A percentile compares a stretch with the other conserved stretches of the same genome.
Evolutionary conservation across 192 early-diverging fungal genomes (phyloP).

Genomic region (Backusella tuberculispora): DNA sequence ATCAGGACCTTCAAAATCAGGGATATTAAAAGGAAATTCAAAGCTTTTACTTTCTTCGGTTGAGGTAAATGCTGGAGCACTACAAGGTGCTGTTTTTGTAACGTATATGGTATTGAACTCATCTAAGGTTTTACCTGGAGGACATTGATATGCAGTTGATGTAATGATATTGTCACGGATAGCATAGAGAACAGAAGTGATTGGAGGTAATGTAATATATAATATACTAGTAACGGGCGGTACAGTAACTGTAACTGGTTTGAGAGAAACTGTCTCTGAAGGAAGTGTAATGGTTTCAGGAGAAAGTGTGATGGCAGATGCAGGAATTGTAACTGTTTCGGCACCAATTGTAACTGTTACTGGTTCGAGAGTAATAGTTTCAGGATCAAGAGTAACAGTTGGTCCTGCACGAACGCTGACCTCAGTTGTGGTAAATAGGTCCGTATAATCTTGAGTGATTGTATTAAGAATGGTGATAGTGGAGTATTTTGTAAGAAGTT

Average conservation of each 20-base stretch:
- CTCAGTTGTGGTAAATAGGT: background rate
- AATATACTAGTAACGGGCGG: background rate
- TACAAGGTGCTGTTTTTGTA: no score
- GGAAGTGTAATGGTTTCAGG: background rate
- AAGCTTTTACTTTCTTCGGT: background rate
- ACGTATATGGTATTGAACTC: no score
- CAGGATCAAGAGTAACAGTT: background rate
- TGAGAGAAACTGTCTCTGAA: background rate
- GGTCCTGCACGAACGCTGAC: background rate
- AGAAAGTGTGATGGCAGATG: background rate
- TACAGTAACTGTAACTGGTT: background rate
- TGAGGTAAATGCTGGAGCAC: no score
- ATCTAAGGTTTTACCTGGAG: background rate
- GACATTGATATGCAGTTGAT: background rate
- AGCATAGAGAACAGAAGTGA: conserved; percentile 1
- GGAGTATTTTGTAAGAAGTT: background rate
- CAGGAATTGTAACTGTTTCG: background rate
- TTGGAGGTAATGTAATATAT: background rate
- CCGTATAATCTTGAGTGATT: background rate
- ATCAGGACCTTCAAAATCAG: background rate
- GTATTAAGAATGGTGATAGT: background rate
- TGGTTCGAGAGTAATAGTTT: background rate
- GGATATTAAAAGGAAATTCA: background rate
- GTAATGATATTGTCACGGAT: background rate
- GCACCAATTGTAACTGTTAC: background rate